Conservation (phyloP, 805 yeast genomes). For the Candida taoyuanica region DNA sequence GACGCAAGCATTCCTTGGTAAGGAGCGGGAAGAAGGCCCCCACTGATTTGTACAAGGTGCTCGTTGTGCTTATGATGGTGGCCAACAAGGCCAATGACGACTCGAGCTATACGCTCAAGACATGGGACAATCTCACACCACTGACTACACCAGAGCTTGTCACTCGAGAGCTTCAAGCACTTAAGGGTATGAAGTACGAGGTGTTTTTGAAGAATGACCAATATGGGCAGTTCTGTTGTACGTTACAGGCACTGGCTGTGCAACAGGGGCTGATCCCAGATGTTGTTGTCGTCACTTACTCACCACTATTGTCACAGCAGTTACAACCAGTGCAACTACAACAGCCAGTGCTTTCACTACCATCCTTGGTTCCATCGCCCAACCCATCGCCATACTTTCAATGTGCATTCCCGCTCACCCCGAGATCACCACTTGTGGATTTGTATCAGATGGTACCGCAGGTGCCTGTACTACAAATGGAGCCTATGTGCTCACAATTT, state of each 20-base stretch:
- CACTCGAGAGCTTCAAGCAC: conserved; percentile 17
- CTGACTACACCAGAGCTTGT: conserved; percentile 14
- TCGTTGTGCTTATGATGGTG: conserved; percentile 32
- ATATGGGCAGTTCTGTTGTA: conserved; percentile 12
- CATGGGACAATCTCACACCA: conserved; percentile 37
- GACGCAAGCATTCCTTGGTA: conserved; percentile 1
- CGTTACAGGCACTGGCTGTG: conserved; percentile 7
- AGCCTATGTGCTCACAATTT: background rate
- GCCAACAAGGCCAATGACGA: conserved; percentile 46
- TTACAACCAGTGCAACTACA: conserved; percentile 4
- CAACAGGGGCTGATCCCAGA: conserved; percentile 7
- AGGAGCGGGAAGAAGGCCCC: conserved; percentile 2
- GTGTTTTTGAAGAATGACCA: conserved; percentile 17
- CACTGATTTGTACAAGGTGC: conserved; percentile 14
- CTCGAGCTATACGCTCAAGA: conserved; percentile 45
- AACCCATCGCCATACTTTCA: conserved; percentile 2
- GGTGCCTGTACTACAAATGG: background rate
- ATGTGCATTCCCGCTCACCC: conserved; percentile 19
- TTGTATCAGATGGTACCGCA: background rate
- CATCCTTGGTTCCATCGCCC: conserved; percentile 1
- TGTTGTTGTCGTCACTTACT: too few relatives aligned
- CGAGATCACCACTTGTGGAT: conserved; percentile 21
- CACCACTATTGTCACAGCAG: conserved; percentile 7
- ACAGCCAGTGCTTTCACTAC: background rate
- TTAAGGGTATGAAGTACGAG: conserved; percentile 22